phyloP scores from a whole-genome alignment of 164 flowering plant genomes.

The Vitis amurensis region DNA sequence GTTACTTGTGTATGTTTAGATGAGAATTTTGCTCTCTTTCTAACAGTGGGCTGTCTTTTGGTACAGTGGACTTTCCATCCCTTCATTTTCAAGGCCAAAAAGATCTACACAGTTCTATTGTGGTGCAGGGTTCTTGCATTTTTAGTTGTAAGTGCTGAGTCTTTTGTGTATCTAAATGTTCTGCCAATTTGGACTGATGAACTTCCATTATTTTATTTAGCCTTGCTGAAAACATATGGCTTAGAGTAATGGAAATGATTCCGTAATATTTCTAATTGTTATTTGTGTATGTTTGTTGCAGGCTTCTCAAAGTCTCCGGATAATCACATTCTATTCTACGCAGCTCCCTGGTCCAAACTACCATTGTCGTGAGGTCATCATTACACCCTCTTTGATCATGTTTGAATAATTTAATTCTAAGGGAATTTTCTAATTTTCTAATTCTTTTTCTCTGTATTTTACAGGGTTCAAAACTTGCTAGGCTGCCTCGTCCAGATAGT shows the following conservation, averaged over 20 bases:
- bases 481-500: slow-evolving; percentile 75
- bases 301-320: slow-evolving; percentile 87
- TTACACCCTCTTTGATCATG: slow-evolving; percentile 2
- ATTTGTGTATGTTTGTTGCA: slow-evolving; percentile 26
- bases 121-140: slow-evolving; percentile 98
- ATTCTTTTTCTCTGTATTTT: neutral
- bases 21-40: neutral
- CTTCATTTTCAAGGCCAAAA: slow-evolving; percentile 85
- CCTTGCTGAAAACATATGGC: neutral
- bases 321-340: slow-evolving; percentile 87
- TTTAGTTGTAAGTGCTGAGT: slow-evolving; percentile 75
- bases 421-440: too few species aligned
- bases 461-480: slow-evolving; percentile 94
- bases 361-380: slow-evolving; percentile 90
- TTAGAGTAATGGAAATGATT: neutral
- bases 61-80: slow-evolving; percentile 99
- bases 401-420: too few species aligned
- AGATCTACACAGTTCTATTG: slow-evolving; percentile 85
- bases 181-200: too few species aligned
- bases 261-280: neutral
- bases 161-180: neutral
- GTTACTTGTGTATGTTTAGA: too few species aligned
- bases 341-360: slow-evolving; percentile 99
- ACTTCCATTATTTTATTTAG: too few species aligned
- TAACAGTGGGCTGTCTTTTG: slow-evolving; percentile 14